These are phyloP conservation scores for Rhizopus sp. DNA, from an alignment of 371 early-diverging fungal species.

Conservation along the genomic window DNA sequence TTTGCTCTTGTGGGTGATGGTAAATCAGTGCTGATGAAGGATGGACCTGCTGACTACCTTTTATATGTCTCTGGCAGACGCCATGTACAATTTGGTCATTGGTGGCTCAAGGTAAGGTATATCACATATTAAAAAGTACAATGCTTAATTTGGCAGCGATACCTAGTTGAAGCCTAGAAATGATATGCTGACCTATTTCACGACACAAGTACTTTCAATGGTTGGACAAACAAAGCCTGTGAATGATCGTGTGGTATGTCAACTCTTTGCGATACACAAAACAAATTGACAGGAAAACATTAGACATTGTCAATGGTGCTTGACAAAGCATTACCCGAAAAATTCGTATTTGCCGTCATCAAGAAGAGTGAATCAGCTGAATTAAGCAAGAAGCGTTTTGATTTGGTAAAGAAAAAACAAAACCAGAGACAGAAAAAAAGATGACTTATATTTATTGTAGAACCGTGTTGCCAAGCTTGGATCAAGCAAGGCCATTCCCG, in stretches of 20 bases:
- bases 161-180: conserved; percentile 47
- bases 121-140: no score
- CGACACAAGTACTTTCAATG: conserved; percentile 24
- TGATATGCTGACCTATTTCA: conserved; percentile 37
- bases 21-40: conserved; percentile 55
- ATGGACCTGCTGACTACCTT: conserved; percentile 72
- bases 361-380: conserved; percentile 52
- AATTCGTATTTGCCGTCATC: conserved; percentile 71
- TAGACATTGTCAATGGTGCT: conserved; percentile 35
- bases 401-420: conserved; percentile 48
- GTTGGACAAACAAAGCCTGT: conserved; percentile 27
- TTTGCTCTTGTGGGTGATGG: conserved; percentile 72
- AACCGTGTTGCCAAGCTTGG: conserved; percentile 25
- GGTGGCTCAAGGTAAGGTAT: conserved; percentile 56
- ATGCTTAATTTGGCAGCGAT: no score
- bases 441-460: conserved; percentile 1
- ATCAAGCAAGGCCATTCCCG: conserved; percentile 27
- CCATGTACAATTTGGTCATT: conserved; percentile 70
- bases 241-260: conserved; percentile 38
- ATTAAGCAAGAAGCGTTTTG: conserved; percentile 62
- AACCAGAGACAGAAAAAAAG: background rate
- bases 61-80: conserved; percentile 75
- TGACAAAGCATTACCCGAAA: conserved; percentile 47
- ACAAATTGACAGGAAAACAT: background rate
- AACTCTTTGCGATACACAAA: background rate